Base-by-base conservation (phyloP, 2,329 filamentous ascomycete genomes). In the Dendrostoma leiphaemia region DNA sequence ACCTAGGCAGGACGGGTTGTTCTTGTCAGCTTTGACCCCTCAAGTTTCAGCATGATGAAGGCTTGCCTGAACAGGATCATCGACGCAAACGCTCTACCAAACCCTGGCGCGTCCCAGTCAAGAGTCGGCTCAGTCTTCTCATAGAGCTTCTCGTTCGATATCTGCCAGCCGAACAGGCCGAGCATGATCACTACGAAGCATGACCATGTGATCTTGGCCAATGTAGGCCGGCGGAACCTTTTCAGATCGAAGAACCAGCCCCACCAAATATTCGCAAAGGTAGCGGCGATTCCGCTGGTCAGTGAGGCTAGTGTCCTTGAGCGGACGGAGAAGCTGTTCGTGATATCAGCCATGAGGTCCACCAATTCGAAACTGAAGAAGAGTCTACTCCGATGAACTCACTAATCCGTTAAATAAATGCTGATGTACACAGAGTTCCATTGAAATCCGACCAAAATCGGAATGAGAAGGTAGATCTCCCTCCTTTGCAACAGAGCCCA, bases 341-440 rank as follows among this genome's bases (percentile, higher is more conserved):
- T 17, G n/a, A 4, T 3, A n/a, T 32, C 13, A 46, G 6, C 44
- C 23, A 29, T 15, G 46, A n/a, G n/a, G n/a, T n/a, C n/a, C n/a
- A n/a, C n/a, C n/a, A n/a, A n/a, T n/a, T n/a, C n/a, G n/a, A n/a
- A n/a, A n/a, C n/a, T n/a, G n/a, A n/a, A n/a, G n/a, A n/a, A n/a
- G n/a, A n/a, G n/a, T n/a, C n/a, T n/a, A n/a, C n/a, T 28, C 19
- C 29, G 6, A 15, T 26, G 6, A 3, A 35, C 44, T 34, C 21
- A 47, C 44, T 80, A 80, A 24, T 71, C 75, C 9, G 77, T 75
- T 15, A 80, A 68, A 60, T 81, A 81, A 17, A 79, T 79, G 6
- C 77, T 75, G 21, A 78, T 66, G 24, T 81, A 81, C 0, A 76
- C 78, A 28, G 62, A 64, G 56, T 78, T 80, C 73, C 78, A 81